Evolutionary conservation across 2,329 filamentous ascomycete genomes (phyloP).

Genomic region (Pseudonectria foliicola): DNA sequence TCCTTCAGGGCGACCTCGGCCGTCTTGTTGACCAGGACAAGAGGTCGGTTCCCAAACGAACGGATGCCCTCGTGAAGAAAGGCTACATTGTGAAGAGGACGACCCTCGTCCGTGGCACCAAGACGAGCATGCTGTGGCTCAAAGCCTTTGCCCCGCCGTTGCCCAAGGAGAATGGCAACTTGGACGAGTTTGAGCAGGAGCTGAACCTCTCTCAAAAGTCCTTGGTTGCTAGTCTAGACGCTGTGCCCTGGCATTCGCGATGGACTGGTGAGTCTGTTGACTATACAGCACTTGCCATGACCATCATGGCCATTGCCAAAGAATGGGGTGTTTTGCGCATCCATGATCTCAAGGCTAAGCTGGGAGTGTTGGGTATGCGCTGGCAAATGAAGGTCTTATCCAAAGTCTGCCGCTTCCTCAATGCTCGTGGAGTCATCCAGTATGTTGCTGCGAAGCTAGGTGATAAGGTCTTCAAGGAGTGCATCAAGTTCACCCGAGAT

Average conservation of each 20-base stretch:
- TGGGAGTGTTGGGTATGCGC: conserved; percentile 46
- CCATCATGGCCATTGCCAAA: conserved; percentile 49
- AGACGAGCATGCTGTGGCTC: conserved; percentile 58
- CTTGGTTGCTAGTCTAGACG: conserved; percentile 39
- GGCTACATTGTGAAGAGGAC: conserved; percentile 57
- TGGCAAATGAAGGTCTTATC: conserved; percentile 56
- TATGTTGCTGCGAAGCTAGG: conserved; percentile 51
- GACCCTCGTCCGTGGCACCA: conserved; percentile 49
- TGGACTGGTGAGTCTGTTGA: conserved; percentile 56
- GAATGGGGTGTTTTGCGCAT: conserved; percentile 53
- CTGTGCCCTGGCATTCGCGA: conserved; percentile 47
- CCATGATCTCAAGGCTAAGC: conserved; percentile 49
- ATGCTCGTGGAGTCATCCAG: conserved; percentile 46
- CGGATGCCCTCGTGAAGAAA: conserved; percentile 50
- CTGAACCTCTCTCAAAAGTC: conserved; percentile 33
- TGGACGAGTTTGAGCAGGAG: conserved; percentile 21
- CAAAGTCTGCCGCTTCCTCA: conserved; percentile 51
- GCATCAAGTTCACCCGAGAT: conserved; percentile 51
- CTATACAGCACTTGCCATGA: conserved; percentile 49
- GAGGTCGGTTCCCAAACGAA: conserved; percentile 54
- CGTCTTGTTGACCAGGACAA: conserved; percentile 55
- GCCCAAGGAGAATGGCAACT: conserved; percentile 26
- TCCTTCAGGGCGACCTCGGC: conserved; percentile 54
- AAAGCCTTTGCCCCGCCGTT: conserved; percentile 45
- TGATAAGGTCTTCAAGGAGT: conserved; percentile 52